Evolutionary conservation across 73 alveolate genomes (phyloP).

Genomic region (Paramecium sonneborni): DNA sequence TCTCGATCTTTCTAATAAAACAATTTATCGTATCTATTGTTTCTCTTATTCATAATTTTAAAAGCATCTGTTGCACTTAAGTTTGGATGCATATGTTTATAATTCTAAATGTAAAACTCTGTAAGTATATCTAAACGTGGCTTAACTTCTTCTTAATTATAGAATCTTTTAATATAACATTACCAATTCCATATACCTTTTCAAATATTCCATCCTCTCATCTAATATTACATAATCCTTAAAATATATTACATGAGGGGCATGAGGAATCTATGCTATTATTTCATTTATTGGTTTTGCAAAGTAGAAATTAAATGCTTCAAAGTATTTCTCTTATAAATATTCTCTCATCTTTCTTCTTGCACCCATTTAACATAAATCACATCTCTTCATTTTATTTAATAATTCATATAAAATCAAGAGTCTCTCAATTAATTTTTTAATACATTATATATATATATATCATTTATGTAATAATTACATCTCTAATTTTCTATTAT

Average conservation of each 20-base stretch:
- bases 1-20: not conserved
- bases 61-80: not conserved
- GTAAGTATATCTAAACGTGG: conserved; percentile 30
- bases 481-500: conserved; percentile 8
- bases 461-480: not conserved
- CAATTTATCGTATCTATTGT: conserved; percentile 27
- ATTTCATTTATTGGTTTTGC: conserved; percentile 51
- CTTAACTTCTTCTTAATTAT: not conserved
- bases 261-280: conserved; percentile 20
- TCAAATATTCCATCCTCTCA: conserved; percentile 17
- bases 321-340: conserved; percentile 14
- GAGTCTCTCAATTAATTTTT: not conserved
- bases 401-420: not conserved
- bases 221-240: conserved; percentile 55
- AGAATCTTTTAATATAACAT: not conserved
- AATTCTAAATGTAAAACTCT: conserved; percentile 14
- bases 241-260: conserved; percentile 40
- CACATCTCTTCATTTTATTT: not conserved
- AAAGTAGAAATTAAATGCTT: conserved; percentile 55
- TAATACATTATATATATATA: not conserved
- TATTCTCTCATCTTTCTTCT: not conserved
- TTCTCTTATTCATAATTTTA: not conserved
- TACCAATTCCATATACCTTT: conserved; percentile 7
- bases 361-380: not conserved
- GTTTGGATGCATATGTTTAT: conserved; percentile 37